Base-by-base conservation (phyloP, 306 rosid genomes). In the Quercus alba region DNA sequence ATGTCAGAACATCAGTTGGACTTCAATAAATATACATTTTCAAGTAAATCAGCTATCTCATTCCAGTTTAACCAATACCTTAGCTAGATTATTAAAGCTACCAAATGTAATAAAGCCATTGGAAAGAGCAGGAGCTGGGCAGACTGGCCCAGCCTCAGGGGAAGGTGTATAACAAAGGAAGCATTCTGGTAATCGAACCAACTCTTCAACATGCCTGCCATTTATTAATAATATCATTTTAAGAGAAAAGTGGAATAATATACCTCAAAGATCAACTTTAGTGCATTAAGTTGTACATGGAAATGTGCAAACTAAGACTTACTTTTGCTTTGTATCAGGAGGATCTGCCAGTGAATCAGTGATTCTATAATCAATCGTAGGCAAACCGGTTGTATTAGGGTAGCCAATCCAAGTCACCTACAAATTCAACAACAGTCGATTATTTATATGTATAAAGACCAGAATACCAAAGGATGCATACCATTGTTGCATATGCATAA, bases 321-420 rank as follows among this genome's bases (percentile, higher is more conserved):
- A 95, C 99, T 81, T 91, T 91, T 95, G 97, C 86, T 90, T 89
- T 77, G 98, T 86, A 59, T 90, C 88, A 56, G 91, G 89, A 83
- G 97, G 93, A 79, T 95, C 99, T n/a, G 93, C 94, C 84, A 89
- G 86, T 21, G 99, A 88, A 91, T 95, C 99, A 55, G 96, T 88
- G 75, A 95, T 90, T 85, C 99, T 94, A 74, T 95, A 95, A 82
- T 95, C 99, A 86, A 95, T 89, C 20, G 98, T 75, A 68, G 98
- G 98, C 89, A 95, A 91, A 72, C 99, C 99, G 67, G 99, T 95
- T 68, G 99, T 95, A 86, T 95, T 95, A 44, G 99, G 99, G 82
- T 95, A 95, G 69, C 99, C 99, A 82, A 95, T 95, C 99, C 99
- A 95, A 79, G 98, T 93, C 70, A 91, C 99, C 99, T 95, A 82